Conservation (phyloP, 306 rosid species). For the Carpinus fangiana region DNA sequence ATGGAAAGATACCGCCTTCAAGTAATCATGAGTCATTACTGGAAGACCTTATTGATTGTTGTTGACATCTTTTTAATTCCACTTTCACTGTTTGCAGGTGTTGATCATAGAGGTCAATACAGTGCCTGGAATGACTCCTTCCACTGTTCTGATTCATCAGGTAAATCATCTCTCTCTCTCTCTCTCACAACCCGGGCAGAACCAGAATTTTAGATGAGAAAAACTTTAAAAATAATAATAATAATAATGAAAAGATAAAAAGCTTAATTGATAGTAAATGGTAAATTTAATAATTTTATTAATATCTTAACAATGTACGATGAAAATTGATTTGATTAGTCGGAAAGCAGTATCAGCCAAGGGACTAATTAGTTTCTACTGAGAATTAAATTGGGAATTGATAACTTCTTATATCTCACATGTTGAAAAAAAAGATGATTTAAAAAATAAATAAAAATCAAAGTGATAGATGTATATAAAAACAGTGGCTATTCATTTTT, state of each 20-base stretch:
- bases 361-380: too few relatives aligned
- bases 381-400: too few relatives aligned
- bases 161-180: conserved; percentile 35
- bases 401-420: not conserved
- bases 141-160: conserved; percentile 96
- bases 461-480: conserved; percentile 8
- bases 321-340: too few relatives aligned
- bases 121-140: conserved; percentile 99
- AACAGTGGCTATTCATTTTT: not conserved
- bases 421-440: not conserved
- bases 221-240: too few relatives aligned
- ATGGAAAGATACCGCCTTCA: not conserved
- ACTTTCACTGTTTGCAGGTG: conserved; percentile 46
- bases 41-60: not conserved
- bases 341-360: too few relatives aligned
- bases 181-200: not conserved
- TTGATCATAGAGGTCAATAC: conserved; percentile 92
- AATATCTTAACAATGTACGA: too few relatives aligned
- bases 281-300: too few relatives aligned
- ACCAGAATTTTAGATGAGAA: too few relatives aligned
- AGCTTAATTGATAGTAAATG: too few relatives aligned
- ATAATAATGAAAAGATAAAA: too few relatives aligned
- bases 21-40: not conserved
- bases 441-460: not conserved
- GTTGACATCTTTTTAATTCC: conserved; percentile 18